A percentile compares a stretch with the other conserved stretches of the same genome.
phyloP scores from a whole-genome alignment of 805 yeast genomes.

The Saccharomycopsis guyanensis region DNA sequence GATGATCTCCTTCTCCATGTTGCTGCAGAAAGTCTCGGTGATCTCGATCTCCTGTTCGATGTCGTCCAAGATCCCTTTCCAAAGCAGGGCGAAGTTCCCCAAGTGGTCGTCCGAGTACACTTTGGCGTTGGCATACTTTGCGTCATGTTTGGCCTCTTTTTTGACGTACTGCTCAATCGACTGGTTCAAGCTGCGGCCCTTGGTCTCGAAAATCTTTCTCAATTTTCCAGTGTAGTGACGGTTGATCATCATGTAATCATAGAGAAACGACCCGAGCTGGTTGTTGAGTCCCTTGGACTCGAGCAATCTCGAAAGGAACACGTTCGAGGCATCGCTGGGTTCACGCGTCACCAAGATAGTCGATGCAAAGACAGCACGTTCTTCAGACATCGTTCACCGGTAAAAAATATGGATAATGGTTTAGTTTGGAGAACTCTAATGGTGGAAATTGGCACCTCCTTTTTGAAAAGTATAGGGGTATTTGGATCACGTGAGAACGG shows the following conservation, averaged over 20 bases:
- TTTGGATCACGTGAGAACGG: no score
- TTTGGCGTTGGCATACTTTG: slow-evolving; percentile 11
- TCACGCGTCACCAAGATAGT: slow-evolving; percentile 16
- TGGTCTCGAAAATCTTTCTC: slow-evolving; percentile 18
- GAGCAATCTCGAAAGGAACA: slow-evolving; percentile 23
- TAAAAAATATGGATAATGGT: no score
- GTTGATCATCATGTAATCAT: slow-evolving; percentile 40
- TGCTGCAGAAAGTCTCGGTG: slow-evolving; percentile 18
- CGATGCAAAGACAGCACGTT: slow-evolving; percentile 20
- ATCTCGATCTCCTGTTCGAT: slow-evolving; percentile 18
- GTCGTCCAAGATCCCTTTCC: slow-evolving; percentile 18
- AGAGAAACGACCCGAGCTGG: slow-evolving; percentile 37
- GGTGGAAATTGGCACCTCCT: no score
- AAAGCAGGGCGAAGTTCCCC: slow-evolving; percentile 16
- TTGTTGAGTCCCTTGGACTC: slow-evolving; percentile 33
- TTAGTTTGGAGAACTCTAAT: no score
- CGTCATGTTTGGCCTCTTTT: slow-evolving; percentile 18
- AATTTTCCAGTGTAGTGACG: slow-evolving; percentile 19
- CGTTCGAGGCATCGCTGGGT: slow-evolving; percentile 16
- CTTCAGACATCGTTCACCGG: slow-evolving; percentile 12
- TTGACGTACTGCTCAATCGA: slow-evolving; percentile 19
- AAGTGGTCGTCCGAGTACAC: slow-evolving; percentile 14
- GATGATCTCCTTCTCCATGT: slow-evolving; percentile 20
- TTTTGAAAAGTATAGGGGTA: no score
- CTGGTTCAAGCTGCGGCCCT: slow-evolving; percentile 18